Evolutionary conservation across 2,329 filamentous ascomycete species (phyloP).

Genomic region (Aspergillus pseudonomiae): DNA sequence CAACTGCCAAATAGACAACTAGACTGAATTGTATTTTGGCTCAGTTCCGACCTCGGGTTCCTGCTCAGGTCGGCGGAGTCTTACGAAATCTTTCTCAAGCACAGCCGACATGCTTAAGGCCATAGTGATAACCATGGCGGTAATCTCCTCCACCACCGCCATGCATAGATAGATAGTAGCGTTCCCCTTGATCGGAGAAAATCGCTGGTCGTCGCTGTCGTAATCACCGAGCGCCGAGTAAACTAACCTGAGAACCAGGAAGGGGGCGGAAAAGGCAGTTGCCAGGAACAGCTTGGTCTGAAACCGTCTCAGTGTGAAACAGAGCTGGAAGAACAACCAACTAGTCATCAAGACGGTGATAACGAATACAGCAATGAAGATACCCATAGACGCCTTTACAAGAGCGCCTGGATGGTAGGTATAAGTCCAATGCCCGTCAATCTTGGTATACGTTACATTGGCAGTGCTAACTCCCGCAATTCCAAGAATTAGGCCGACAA

Average conservation of each 20-base stretch:
- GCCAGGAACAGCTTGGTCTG: constrained; percentile 34
- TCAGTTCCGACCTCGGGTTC: background rate
- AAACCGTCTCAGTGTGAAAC: constrained; percentile 11
- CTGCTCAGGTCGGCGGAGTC: background rate
- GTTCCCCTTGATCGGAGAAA: constrained; percentile 16
- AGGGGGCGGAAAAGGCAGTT: constrained; percentile 28
- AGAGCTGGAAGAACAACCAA: constrained; percentile 20
- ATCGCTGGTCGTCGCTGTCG: constrained; percentile 8
- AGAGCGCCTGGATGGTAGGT: constrained; percentile 13
- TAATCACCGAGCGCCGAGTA: constrained; percentile 30
- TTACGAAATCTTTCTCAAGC: constrained; percentile 9
- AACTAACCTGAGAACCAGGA: constrained; percentile 31
- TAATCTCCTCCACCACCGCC: constrained; percentile 35
- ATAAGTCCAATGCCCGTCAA: background rate
- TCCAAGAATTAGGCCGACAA: constrained; percentile 30
- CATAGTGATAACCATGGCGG: constrained; percentile 28
- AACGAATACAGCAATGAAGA: constrained; percentile 29
- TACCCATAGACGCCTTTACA: constrained; percentile 27
- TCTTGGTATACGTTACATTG: background rate
- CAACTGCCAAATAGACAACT: background rate
- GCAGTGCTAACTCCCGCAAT: constrained; percentile 26
- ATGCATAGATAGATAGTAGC: constrained; percentile 36
- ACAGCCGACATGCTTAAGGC: constrained; percentile 24
- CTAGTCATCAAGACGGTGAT: constrained; percentile 17
- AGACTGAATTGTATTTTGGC: background rate